phyloP scores from a whole-genome alignment of 2,329 filamentous ascomycete species.

The Apiospora arundinis region DNA sequence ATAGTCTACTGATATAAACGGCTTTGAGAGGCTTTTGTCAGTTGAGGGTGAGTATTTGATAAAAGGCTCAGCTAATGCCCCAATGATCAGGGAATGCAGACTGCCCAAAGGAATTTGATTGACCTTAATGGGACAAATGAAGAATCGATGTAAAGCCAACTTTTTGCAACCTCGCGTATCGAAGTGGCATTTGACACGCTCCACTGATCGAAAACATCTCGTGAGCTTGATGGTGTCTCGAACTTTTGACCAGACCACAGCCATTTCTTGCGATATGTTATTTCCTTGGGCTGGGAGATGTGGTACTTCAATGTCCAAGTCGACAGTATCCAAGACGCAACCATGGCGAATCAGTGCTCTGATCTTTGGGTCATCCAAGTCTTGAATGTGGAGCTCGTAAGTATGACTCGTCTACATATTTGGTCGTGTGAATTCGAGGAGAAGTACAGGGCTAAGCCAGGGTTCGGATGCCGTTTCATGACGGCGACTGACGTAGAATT shows the following conservation, averaged over 20 bases:
- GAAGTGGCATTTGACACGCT: neutral
- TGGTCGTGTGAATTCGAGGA: too few species aligned
- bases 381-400: neutral
- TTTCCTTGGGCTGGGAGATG: neutral
- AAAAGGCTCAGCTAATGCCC: neutral
- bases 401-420: too few species aligned
- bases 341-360: neutral
- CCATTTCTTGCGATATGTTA: neutral
- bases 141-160: neutral
- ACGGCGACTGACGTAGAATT: neutral
- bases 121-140: neutral
- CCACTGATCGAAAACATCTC: neutral
- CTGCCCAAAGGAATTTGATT: neutral
- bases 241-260: neutral
- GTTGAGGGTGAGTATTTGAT: neutral
- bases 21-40: neutral
- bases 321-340: fast-evolving
- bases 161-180: neutral
- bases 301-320: neutral
- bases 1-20: too few species aligned
- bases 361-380: neutral
- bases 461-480: neutral
- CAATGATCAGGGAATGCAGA: neutral
- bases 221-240: neutral
- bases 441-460: too few species aligned